Conservation (phyloP, 139 green algal species). For the Marvania coccoides region DNA sequence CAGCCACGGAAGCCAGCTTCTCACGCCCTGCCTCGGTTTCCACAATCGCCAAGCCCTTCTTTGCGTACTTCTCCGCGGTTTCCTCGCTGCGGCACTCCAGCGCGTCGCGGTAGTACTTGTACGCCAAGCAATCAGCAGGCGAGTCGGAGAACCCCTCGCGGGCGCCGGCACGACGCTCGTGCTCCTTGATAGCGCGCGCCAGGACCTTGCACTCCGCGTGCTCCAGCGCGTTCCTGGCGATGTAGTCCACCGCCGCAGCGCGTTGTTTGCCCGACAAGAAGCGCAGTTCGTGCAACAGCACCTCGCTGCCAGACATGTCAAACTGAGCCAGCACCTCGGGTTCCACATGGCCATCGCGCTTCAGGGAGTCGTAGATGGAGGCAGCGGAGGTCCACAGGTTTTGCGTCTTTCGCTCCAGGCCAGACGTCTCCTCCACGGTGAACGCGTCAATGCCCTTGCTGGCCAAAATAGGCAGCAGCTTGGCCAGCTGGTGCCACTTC, state of each 20-base stretch:
- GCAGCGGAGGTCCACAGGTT: conserved; percentile 51
- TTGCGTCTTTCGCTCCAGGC: conserved; percentile 55
- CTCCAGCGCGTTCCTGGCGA: conserved; percentile 34
- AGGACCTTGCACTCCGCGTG: conserved; percentile 21
- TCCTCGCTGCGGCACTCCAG: conserved; percentile 46
- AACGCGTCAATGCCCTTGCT: conserved; percentile 38
- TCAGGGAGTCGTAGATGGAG: neutral
- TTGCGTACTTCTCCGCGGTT: conserved; percentile 28
- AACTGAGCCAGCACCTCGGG: conserved; percentile 24
- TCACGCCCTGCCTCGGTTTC: conserved; percentile 29
- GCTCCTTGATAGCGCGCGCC: conserved; percentile 69
- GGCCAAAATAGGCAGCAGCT: conserved; percentile 48
- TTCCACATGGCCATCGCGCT: neutral
- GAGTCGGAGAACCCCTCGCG: conserved; percentile 50
- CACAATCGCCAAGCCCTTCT: conserved; percentile 40
- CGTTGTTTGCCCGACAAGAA: conserved; percentile 38
- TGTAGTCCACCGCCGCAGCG: conserved; percentile 19
- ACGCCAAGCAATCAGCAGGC: conserved; percentile 69
- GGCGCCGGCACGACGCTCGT: conserved; percentile 46
- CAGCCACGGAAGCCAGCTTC: conserved; percentile 33
- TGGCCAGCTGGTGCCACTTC: conserved; percentile 67
- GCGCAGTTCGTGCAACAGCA: conserved; percentile 59
- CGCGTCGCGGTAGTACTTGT: conserved; percentile 75
- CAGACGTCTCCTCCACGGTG: conserved; percentile 51
- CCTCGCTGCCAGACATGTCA: conserved; percentile 31